Base-by-base conservation (phyloP, 495 filamentous ascomycete genomes). In the Podospora australis region DNA sequence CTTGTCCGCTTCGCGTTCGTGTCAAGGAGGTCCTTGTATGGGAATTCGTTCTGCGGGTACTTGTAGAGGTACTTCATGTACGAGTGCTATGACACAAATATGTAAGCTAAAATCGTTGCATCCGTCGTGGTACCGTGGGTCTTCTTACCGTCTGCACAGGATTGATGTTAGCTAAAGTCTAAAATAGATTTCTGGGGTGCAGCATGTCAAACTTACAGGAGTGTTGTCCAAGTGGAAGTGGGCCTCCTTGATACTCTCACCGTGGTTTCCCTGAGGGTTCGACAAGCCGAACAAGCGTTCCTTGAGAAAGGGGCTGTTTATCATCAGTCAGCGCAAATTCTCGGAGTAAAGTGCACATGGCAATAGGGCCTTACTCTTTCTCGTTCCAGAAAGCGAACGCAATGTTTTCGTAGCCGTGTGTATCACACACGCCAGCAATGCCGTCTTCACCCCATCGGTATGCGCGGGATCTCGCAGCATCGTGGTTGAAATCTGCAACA, bases 31-130 rank as follows among this genome's bases (percentile, higher is more conserved):
- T 95, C 80, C 57, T 95, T 77, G 65, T 97, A 97, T 2, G 91
- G 91, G 55, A 97, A 97, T 39, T 83, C 79, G 57, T 76, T 75
- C 70, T 97, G 91, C 1, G 91, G 91, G 56, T 96, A 95, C 66
- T 96, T 97, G 77, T 97, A 97, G 53, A 96, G 82, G 58, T 80
- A 92, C 66, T 97, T 97, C 91, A 97, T 97, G 72, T 97, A 97
- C 17, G 91, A 95, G 68, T 97, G 91, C 84, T 90, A 61, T 26
- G 52, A n/a, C 32, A 36, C 6, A 16, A 6, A 51, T 60, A 49
- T 41, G 22, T 54, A 32, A 41, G 45, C 42, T 48, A 50, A 55
- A 54, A 25, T 49, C 3, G 14, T 2, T 16, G 29, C 16, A 17
- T 23, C 23, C 4, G 13, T 34, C 28, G 38, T 6, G 2, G 21